Base-by-base conservation (phyloP, 129 eudicot genomes). In the Lactuca sativa region DNA sequence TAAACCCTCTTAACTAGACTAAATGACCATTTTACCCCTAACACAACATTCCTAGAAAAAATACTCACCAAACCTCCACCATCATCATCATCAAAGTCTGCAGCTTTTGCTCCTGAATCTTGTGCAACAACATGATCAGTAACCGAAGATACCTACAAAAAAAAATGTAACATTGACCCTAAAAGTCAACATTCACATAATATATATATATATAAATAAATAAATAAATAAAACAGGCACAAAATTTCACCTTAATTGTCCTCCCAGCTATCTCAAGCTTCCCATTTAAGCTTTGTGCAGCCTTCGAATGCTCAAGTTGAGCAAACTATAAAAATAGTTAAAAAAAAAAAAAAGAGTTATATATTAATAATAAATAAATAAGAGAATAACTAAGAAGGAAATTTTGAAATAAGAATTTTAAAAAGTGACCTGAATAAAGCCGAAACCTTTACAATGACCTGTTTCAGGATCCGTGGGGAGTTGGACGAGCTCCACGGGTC, bases 11-110 rank as follows among this genome's bases (percentile, higher is more conserved):
- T 1, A 25, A 25, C 1, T 25, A 25, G 30, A 25, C 30, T 25
- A 25, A 25, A 25, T 25, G 30, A 25, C 30, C 30, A 25, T 25
- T 25, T 25, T 25, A 25, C 30, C 30, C 30, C 30, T 25, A 0
- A 25, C 30, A 25, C 30, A 25, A 25, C 30, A 25, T 25, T 25
- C 30, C 30, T 0, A 47, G 25, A 40, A 25, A 33, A 48, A 33
- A 10, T 34, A 82, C 96, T 89, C 77, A 92, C 96, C 96, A 92
- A 74, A 62, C 91, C 95, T 76, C 96, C 96, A n/a, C 98, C 98
- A 33, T 92, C 98, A 74, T 95, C 99, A 62, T 95, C 99, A 82
- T 95, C 99, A 74, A 95, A 95, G 74, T 95, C 99, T 1, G 99
- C 99, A 70, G 96, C 89, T 82, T 86, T 95, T 30, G 92, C 82